Evolutionary conservation across 495 filamentous ascomycete genomes (phyloP), one percentile per base, ranked within the genome.

Genomic region (Podospora pseudopauciseta): DNA sequence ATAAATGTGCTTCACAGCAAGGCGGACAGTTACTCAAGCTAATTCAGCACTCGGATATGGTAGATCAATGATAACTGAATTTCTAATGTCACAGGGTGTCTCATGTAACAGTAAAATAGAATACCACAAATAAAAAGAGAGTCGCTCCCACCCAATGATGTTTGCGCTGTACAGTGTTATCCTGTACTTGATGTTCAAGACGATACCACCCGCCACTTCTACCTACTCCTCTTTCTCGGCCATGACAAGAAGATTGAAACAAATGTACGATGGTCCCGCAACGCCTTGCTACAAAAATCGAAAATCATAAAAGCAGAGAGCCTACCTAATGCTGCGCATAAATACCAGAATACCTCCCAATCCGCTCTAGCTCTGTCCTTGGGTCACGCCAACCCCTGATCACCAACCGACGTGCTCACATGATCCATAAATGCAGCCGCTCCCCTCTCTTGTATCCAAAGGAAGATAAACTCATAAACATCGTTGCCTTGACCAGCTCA

Each of bases 331-430:
- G 30, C 2, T 13, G 26, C 16, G 23, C 19, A 66, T 15, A 44
- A 68, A 64, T 58, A 63, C n/a, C 34, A 62, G 53, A 53, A 64
- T 58, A 55, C 59, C 55, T 65, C 61, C 65, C 54, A 23, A 63
- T 39, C 39, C 26, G 44, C 57, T 32, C 58, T 60, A 64, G 32
- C 44, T 28, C 28, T 54, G 13, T 18, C 9, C 9, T 49, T 49
- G 39, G 39, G 39, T 49, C 39, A 49, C 39, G 39, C 13, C 39
- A 6, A 49, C 39, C 28, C 58, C 9, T 59, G 39, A 4, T 53
- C 61, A 11, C 39, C 39, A 49, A 49, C 39, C 39, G 39, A 16
- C 34, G 34, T 60, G 55, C 23, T 23, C 66, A 55, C 44, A 44
- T 30, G 59, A 61, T 62, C 27, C 16, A 18, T 49, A 49, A 49